Base-by-base conservation (phyloP, 2,329 filamentous ascomycete species). In the Talaromyces sp. region DNA sequence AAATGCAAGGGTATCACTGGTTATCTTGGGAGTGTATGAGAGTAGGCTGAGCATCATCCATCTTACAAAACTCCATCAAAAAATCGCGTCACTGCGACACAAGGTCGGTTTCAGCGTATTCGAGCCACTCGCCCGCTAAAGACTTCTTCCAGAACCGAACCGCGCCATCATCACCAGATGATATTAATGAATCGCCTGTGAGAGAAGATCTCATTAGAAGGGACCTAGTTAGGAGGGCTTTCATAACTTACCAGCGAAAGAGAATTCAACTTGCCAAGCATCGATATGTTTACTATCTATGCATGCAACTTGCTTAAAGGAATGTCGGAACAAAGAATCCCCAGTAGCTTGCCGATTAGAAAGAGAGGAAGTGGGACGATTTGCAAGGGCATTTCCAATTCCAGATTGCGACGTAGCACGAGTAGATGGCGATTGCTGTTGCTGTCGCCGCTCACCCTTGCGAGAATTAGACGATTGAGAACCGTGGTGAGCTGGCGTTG, bases 251-350 rank as follows among this genome's bases (percentile, higher is more conserved):
- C 74, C 74, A 39, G 74, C 68, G 54, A 72, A 73, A 3, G 74
- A 76, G 50, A 76, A 76, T 37, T 75, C 70, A 7, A 76, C 72
- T 52, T 76, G 73, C 74, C 74, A 76, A 27, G 75, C 72, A 58
- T 76, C 73, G n/a, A 75, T 60, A 61, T 76, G 74, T 43, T 70
- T 72, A 57, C 71, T 76, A 45, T 76, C 72, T 54, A 76, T 69
- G 35, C 72, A 75, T 27, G 73, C 73, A 9, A 75, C 72, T 55
- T 75, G 67, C 51, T 70, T 74, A 56, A 65, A 74, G 2, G 69
- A 69, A 61, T 76, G 74, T 42, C 71, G 71, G 51, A 76, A 76
- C 20, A 66, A 68, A n/a, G 66, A 64, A 46, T 75, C 71, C 4
- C 65, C 67, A 16, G 56, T 67, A 10, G 68, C 61, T 42, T 65